Evolutionary conservation across 495 filamentous ascomycete genomes (phyloP), one percentile per base, ranked within the genome.

Genomic region (Xylaria scruposa): DNA sequence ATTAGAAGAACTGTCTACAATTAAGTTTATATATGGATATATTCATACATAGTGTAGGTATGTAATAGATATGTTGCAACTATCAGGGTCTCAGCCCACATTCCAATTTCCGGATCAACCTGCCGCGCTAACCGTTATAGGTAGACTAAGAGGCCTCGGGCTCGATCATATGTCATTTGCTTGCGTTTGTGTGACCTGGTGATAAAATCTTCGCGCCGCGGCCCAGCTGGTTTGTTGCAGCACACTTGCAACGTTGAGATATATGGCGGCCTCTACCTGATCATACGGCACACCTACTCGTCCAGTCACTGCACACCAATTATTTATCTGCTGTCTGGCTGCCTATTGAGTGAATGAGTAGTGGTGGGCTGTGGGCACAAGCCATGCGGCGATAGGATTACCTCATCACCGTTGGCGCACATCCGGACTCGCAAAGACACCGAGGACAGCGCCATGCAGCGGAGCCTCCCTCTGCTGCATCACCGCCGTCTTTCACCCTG

Each of bases 401-500:
- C 38, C 51, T 67, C 70, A 67, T 60, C 58, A 21, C 10, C n/a
- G 33, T 21, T 29, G 15, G 40, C 44, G 68, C 59, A 47, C 49
- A 40, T 65, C 53, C 61, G 21, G 49, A 29, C 17, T 60, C 38
- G 31, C 70, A 44, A 53, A 46, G 26, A 65, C 69, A 15, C 47
- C 51, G 53, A 46, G 24, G 74, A 68, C 65, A 76, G 38, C 78
- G 78, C 68, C 69, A 81, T 81, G 79, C 73, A 71, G 79, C 76
- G 75, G 78, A 77, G 73, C 64, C 51, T 51, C 15, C 46, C 79
- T 81, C 79, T 77, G 77, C 76, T 77, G 78, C 77, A 78, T 77
- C 75, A 71, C 71, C 73, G 71, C 67, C 70, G 72, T 58, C 66
- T 47, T 76, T 79, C 82, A 85, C 72, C 64, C 84, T 85, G 84